Base-by-base conservation (phyloP, 768 basidiomycete species). In the Lanmaoa rubissima region DNA sequence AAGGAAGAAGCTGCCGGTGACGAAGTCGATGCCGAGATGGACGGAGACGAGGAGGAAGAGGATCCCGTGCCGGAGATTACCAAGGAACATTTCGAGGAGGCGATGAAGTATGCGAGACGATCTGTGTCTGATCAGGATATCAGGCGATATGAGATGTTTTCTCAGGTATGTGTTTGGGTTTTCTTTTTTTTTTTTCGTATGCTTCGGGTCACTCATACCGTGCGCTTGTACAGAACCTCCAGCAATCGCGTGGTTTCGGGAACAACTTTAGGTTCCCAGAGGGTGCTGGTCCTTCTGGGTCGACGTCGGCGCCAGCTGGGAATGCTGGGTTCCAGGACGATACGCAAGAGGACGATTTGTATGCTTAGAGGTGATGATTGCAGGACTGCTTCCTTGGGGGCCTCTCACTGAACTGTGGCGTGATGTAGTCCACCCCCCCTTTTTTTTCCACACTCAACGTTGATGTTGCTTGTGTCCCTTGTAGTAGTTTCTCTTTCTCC, bases 191-290 rank as follows among this genome's bases (percentile, higher is more conserved):
- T 32, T 53, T 21, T 16, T 34, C 45, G 41, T 45, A 35, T 10
- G 5, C 2, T 4, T 43, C 6, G 7, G 12, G 35, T 50, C 12
- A 26, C 47, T 57, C n/a, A 52, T 0, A 34, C 7, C 10, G 17
- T 40, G n/a, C 50, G 57, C 43, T 60, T n/a, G 42, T 46, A 53
- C 63, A 92, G 88, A 93, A 92, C 73, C 76, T 94, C 58, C 92
- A 92, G 75, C 93, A 94, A 73, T 91, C 90, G 58, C 87, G 93
- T 69, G 88, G 88, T 44, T 94, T 97, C 69, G 95, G 96, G 47
- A 89, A 88, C 76, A 89, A 85, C 73, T 99, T 99, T 87, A 95
- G 92, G 81, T 99, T 99, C 94, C 97, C 97, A 32, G 95, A 95
- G 65, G 81, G 84, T 50, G 76, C 68, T 54, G 71, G 68, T 16